Evolutionary conservation across 2,329 filamentous ascomycete genomes (phyloP).

Genomic region (Teratosphaeria nubilosa): DNA sequence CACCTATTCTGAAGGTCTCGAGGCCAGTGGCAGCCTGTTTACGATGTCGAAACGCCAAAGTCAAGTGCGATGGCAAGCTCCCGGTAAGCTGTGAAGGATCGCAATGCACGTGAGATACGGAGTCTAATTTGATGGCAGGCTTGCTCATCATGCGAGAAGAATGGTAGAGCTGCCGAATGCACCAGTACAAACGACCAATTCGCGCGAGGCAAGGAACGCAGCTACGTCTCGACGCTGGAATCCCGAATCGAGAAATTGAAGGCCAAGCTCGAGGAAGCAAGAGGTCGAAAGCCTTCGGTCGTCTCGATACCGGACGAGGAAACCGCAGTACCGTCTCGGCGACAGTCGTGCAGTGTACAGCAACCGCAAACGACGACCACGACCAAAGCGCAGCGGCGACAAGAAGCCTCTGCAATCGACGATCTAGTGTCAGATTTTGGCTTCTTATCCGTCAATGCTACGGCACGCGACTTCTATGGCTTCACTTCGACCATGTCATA

Average conservation of each 20-base stretch:
- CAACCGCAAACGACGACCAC: slow-evolving; percentile 18
- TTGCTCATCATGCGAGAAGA: slow-evolving; percentile 90
- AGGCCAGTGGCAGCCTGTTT: slow-evolving; percentile 72
- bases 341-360: slow-evolving; percentile 27
- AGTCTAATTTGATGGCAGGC: slow-evolving; percentile 33
- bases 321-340: slow-evolving; percentile 36
- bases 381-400: slow-evolving; percentile 35
- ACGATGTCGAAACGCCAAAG: slow-evolving; percentile 80
- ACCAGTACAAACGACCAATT: slow-evolving; percentile 95
- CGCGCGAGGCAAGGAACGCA: slow-evolving; percentile 86
- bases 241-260: slow-evolving; percentile 81
- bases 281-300: slow-evolving; percentile 62
- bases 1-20: slow-evolving; percentile 60
- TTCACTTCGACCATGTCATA: slow-evolving; percentile 86
- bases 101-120: neutral
- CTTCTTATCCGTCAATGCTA: slow-evolving; percentile 89
- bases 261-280: slow-evolving; percentile 55
- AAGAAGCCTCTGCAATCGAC: slow-evolving; percentile 79
- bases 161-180: slow-evolving; percentile 75
- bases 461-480: slow-evolving; percentile 84
- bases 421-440: slow-evolving; percentile 90
- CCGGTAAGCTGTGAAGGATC: slow-evolving; percentile 35
- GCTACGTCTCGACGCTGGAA: slow-evolving; percentile 94
- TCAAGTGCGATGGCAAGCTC: slow-evolving; percentile 95
- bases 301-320: slow-evolving; percentile 55